Base-by-base conservation (phyloP, 257 asterid genomes). In the Verbena officinalis region DNA sequence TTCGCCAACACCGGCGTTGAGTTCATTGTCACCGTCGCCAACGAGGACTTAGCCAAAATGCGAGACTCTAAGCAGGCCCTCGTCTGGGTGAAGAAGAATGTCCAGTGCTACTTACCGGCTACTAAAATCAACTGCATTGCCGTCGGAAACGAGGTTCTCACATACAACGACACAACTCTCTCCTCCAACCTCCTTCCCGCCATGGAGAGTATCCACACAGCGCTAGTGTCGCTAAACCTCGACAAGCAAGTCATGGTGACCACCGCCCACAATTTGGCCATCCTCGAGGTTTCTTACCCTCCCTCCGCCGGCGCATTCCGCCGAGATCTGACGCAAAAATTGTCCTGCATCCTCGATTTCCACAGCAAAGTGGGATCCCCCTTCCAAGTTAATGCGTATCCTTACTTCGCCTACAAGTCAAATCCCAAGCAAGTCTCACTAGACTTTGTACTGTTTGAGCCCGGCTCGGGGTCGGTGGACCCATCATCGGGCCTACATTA, bases 251-350 rank as follows among this genome's bases (percentile, higher is more conserved):
- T 91, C 19, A 20, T 27, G 6, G 95, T 91, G 39, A 91, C 98
- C 45, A 88, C 98, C 16, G 85, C 98, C 5, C 96, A 91, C 64
- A 84, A 86, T 59, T 73, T 91, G 13, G 95, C 87, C 7, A 16
- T 91, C 9, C 89, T 91, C 1, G 78, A 91, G 7, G 55, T 74
- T 42, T 91, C 98, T 0, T 91, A 88, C 36, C 98, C 98, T 0
- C 98, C 98, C 45, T 91, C 98, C 1, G 77, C 95, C 21, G 96
- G 91, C 9, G 59, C 54, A 7, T 91, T 91, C 70, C 85, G 91
- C 9, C 67, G 61, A 39, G 91, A 86, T 67, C 86, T 91, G 17
- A 54, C 56, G 1, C 75, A 34, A 5, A 75, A 74, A 13, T 6
- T 91, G 1, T 58, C 87, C 16, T 71, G 79, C 59, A 73, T 91